phyloP scores from a whole-genome alignment of 257 asterid genomes.

The Ehretia macrophylla region DNA sequence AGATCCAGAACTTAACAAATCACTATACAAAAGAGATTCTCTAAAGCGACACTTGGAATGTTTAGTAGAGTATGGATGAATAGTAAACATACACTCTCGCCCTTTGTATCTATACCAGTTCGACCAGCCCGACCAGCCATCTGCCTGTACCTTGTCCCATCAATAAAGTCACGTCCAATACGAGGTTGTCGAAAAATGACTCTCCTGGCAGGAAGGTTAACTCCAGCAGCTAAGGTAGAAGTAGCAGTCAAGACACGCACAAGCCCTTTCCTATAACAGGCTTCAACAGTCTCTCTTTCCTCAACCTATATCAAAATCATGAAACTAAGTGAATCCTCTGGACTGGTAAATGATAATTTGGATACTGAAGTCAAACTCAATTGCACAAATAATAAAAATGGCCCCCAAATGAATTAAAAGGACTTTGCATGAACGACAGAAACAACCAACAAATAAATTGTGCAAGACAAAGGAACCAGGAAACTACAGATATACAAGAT shows the following conservation, averaged over 20 bases:
- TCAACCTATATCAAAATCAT: constrained; percentile 57
- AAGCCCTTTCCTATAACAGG: constrained; percentile 95
- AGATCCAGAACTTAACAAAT: neutral
- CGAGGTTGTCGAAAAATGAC: constrained; percentile 98
- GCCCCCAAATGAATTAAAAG: too few relatives aligned
- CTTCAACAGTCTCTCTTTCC: constrained; percentile 96
- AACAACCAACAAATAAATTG: too few relatives aligned
- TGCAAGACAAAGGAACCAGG: neutral
- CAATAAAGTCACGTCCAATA: constrained; percentile 93
- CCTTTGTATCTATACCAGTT: constrained; percentile 96
- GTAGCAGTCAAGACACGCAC: constrained; percentile 99
- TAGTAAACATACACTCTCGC: constrained; percentile 79
- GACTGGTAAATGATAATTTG: neutral
- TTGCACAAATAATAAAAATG: too few relatives aligned
- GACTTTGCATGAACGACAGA: too few relatives aligned
- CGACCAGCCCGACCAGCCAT: constrained; percentile 99
- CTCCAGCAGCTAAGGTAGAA: constrained; percentile 99
- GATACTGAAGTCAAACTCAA: too few relatives aligned
- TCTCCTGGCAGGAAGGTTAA: constrained; percentile 96
- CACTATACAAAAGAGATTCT: neutral
- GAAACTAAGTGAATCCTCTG: constrained; percentile 11
- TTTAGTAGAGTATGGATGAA: neutral
- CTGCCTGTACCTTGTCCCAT: constrained; percentile 90
- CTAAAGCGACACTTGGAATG: neutral
- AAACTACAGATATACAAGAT: neutral